Percentiles rank a stretch among this genome's conserved stretches.
phyloP scores from a whole-genome alignment of 305 asterid species.

The Fraxinus dipetala region DNA sequence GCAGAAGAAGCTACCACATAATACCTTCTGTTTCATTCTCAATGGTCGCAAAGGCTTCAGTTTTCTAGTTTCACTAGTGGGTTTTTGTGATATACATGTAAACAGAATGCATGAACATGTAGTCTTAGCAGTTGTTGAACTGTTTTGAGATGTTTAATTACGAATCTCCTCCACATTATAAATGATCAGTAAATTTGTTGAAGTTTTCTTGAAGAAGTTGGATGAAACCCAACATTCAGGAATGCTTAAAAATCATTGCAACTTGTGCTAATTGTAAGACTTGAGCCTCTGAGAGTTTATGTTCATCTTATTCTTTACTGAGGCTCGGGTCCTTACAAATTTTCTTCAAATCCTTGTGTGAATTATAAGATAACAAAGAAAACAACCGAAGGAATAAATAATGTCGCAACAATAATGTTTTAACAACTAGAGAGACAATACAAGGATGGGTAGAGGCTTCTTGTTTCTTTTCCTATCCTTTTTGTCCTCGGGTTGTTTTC shows the following conservation, averaged over 20 bases:
- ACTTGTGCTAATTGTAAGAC: background rate
- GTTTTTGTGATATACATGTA: conserved; percentile 2
- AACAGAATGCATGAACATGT: conserved; percentile 16
- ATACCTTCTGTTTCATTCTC: conserved; percentile 21
- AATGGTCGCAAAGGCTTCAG: conserved; percentile 19
- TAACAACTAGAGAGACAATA: too few species aligned
- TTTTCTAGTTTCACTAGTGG: conserved; percentile 10
- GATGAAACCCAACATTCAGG: background rate
- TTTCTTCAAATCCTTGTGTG: background rate
- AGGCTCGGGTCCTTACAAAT: background rate
- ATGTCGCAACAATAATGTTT: too few species aligned
- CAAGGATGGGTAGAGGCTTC: too few species aligned
- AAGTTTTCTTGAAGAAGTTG: background rate
- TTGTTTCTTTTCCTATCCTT: too few species aligned
- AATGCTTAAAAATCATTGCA: background rate
- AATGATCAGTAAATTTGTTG: background rate
- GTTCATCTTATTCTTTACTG: background rate
- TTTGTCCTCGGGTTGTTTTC: too few species aligned
- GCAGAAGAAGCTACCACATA: conserved; percentile 56
- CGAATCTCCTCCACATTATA: background rate
- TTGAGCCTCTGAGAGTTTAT: background rate
- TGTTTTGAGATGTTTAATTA: background rate
- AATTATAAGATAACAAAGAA: background rate
- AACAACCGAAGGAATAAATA: background rate
- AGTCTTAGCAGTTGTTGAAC: background rate